Conservation (phyloP, 1,139 yeast species). For the Eremothecium coryli region DNA sequence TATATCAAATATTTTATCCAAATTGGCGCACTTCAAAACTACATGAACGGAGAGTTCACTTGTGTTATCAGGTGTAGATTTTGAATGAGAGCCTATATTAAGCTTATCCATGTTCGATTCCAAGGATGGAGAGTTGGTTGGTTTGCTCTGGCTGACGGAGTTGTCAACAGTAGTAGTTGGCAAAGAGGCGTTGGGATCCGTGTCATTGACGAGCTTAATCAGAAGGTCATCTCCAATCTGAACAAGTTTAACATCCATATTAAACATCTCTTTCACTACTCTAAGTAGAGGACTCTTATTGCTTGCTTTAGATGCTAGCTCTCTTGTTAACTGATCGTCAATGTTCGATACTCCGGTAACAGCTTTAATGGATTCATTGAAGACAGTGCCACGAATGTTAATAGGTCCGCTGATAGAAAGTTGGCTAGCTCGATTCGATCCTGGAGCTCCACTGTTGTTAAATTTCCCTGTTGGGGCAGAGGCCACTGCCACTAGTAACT, state of each 20-base stretch:
- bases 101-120: constrained; percentile 30
- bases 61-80: constrained; percentile 22
- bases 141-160: constrained; percentile 21
- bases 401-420: constrained; percentile 15
- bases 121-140: constrained; percentile 21
- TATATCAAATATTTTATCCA: constrained; percentile 52
- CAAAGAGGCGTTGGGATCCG: constrained; percentile 23
- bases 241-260: constrained; percentile 46
- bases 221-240: constrained; percentile 45
- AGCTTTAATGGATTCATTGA: constrained; percentile 17
- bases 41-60: constrained; percentile 34
- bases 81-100: constrained; percentile 28
- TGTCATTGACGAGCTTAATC: constrained; percentile 40
- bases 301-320: constrained; percentile 31
- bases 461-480: constrained; percentile 8
- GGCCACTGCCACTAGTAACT: constrained; percentile 42
- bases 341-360: constrained; percentile 33
- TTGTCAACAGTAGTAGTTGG: constrained; percentile 40
- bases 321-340: constrained; percentile 28
- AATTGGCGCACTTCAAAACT: constrained; percentile 50
- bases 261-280: constrained; percentile 50
- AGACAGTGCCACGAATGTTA: constrained; percentile 8
- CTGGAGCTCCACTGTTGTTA: constrained; percentile 8
- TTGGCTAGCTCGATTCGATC: constrained; percentile 6
- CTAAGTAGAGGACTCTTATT: constrained; percentile 41